Conservation (phyloP, 179 eudicot species). For the Spinacia oleracea region DNA sequence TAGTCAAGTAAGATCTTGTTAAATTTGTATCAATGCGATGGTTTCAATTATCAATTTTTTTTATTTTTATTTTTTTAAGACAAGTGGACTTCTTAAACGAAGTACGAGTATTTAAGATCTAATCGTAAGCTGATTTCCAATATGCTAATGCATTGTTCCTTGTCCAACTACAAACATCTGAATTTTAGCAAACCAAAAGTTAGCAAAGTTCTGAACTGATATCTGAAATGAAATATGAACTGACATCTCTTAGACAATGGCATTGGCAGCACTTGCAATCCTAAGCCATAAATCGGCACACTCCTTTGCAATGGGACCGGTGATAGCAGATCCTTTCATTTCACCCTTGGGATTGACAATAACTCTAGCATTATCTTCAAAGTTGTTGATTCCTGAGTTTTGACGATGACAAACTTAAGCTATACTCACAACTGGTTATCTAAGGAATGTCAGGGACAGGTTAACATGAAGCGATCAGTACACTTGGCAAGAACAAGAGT, state of each 20-base stretch:
- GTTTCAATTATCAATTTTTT: too few relatives aligned
- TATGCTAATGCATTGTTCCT: conserved; percentile 1
- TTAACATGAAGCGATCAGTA: too few relatives aligned
- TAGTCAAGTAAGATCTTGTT: too few relatives aligned
- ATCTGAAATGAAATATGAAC: too few relatives aligned
- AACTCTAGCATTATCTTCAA: conserved; percentile 53
- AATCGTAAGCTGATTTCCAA: not conserved
- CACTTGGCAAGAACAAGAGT: too few relatives aligned
- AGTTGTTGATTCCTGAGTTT: too few relatives aligned
- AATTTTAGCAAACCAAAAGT: not conserved
- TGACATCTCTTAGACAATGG: conserved; percentile 40
- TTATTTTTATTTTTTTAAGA: too few relatives aligned
- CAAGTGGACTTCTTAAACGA: not conserved
- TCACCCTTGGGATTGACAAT: conserved; percentile 53
- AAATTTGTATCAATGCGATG: too few relatives aligned
- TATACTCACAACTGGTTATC: too few relatives aligned
- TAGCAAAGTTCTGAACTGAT: not conserved
- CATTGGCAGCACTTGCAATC: conserved; percentile 52
- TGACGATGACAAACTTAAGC: too few relatives aligned
- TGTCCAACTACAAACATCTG: conserved; percentile 1
- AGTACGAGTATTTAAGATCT: not conserved
- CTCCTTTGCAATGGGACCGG: conserved; percentile 50
- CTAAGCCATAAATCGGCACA: conserved; percentile 53
- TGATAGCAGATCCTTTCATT: conserved; percentile 54
- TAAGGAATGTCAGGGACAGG: too few relatives aligned